Conservation (phyloP, 352 stramenopile species). For the Globisporangium alternatum region DNA sequence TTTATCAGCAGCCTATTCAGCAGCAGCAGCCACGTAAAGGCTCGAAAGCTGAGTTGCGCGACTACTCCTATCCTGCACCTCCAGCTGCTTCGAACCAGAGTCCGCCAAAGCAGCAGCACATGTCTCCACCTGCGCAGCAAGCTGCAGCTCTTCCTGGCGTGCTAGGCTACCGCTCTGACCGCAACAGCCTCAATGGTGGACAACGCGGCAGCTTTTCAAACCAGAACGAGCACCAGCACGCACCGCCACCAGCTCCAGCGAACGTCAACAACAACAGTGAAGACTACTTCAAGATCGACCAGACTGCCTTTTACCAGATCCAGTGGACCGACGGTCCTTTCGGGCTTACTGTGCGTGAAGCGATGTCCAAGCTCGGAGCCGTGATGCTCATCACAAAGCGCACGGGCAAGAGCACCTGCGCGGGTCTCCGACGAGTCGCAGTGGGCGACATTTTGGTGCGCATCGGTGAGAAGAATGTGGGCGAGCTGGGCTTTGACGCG, state of each 20-base stretch:
- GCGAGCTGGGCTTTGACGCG: slow-evolving; percentile 69
- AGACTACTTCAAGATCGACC: slow-evolving; percentile 63
- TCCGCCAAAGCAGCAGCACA: not conserved
- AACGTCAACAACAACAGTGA: slow-evolving; percentile 30
- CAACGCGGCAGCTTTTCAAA: slow-evolving; percentile 5
- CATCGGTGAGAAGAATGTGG: slow-evolving; percentile 71
- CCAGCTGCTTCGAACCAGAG: slow-evolving; percentile 1
- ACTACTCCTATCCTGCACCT: slow-evolving; percentile 5
- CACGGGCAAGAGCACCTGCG: slow-evolving; percentile 72
- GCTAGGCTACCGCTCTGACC: slow-evolving; percentile 4
- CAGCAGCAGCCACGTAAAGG: slow-evolving; percentile 18
- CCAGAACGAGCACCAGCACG: slow-evolving; percentile 4
- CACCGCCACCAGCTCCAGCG: slow-evolving; percentile 4
- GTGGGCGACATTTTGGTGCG: slow-evolving; percentile 77
- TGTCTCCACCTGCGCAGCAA: not conserved
- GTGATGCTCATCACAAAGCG: slow-evolving; percentile 81
- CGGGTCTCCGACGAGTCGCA: slow-evolving; percentile 66
- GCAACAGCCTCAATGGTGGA: not conserved
- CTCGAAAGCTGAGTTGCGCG: slow-evolving; percentile 10
- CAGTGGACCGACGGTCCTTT: slow-evolving; percentile 82
- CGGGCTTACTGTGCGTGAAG: slow-evolving; percentile 77
- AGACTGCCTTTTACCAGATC: slow-evolving; percentile 72
- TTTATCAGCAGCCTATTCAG: slow-evolving; percentile 19
- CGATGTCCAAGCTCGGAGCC: slow-evolving; percentile 55
- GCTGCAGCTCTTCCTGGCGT: not conserved